Evolutionary conservation across 352 stramenopile genomes (phyloP).

Genomic region (Phytophthora vignae): DNA sequence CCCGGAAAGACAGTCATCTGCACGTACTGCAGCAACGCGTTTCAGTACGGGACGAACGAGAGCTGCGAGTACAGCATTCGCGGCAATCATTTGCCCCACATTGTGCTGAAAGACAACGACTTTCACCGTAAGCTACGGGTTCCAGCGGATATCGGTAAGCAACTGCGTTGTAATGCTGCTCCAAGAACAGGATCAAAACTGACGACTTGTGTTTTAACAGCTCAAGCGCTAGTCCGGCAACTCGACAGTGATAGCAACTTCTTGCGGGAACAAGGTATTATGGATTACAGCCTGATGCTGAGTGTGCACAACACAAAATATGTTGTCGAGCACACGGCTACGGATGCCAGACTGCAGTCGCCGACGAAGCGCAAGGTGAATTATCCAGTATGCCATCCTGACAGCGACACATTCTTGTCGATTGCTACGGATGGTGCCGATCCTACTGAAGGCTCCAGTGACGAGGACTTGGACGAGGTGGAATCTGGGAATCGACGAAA

Average conservation of each 20-base stretch:
- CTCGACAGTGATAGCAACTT: conserved; percentile 81
- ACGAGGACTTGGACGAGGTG: conserved; percentile 67
- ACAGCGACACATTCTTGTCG: conserved; percentile 56
- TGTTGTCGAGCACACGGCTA: conserved; percentile 70
- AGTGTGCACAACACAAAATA: conserved; percentile 90
- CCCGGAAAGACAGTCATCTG: conserved; percentile 86
- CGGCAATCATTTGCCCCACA: conserved; percentile 78
- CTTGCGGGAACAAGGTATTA: conserved; percentile 82
- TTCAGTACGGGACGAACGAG: conserved; percentile 75
- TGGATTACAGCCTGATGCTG: conserved; percentile 90
- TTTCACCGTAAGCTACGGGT: conserved; percentile 87
- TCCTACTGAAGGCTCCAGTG: conserved; percentile 48
- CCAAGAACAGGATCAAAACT: conserved; percentile 4
- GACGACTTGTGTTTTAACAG: conserved; percentile 24
- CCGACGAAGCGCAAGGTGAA: conserved; percentile 80
- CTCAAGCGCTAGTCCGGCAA: conserved; percentile 66
- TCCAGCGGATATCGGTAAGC: conserved; percentile 56
- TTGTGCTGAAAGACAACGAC: conserved; percentile 89
- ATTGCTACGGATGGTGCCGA: conserved; percentile 41
- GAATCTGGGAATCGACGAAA: conserved; percentile 57
- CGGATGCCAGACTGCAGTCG: conserved; percentile 48
- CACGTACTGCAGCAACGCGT: conserved; percentile 86
- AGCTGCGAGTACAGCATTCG: conserved; percentile 83
- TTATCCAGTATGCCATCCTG: conserved; percentile 73
- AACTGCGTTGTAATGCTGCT: not conserved